These are phyloP conservation scores for Cruciata laevipes DNA, from an alignment of 257 asterid species.

Conservation along the genomic window DNA sequence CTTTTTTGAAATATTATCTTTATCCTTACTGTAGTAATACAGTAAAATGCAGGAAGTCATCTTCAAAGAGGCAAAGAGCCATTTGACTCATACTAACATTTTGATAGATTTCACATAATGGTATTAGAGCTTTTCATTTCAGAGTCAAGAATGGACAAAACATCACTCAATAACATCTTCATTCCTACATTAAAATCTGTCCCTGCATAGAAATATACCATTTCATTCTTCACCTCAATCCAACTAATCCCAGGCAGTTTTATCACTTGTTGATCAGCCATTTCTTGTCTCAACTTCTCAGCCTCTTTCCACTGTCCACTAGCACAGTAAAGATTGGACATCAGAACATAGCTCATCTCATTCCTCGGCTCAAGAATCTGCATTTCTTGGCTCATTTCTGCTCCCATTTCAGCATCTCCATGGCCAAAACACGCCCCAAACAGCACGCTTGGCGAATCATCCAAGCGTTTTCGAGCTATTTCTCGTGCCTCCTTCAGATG, in stretches of 20 bases:
- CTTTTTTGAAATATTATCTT: too few relatives aligned
- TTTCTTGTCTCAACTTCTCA: slow-evolving; percentile 41
- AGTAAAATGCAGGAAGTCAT: too few relatives aligned
- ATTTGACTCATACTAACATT: too few relatives aligned
- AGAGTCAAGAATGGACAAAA: slow-evolving; percentile 33
- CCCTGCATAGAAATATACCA: slow-evolving; percentile 49
- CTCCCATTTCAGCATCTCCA: slow-evolving; percentile 29
- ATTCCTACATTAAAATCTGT: slow-evolving; percentile 15
- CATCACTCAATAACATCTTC: slow-evolving; percentile 31
- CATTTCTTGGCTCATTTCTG: slow-evolving; percentile 37
- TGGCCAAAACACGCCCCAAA: slow-evolving; percentile 45
- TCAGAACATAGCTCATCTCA: slow-evolving; percentile 62
- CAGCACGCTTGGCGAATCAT: slow-evolving; percentile 24
- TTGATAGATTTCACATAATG: slow-evolving; percentile 12
- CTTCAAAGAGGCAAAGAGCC: too few relatives aligned
- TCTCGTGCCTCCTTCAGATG: slow-evolving; percentile 44
- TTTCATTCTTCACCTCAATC: slow-evolving; percentile 53
- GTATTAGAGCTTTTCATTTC: slow-evolving; percentile 42
- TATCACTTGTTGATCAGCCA: slow-evolving; percentile 46
- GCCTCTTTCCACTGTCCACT: slow-evolving; percentile 73
- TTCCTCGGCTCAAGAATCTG: slow-evolving; percentile 40
- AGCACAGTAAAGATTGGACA: slow-evolving; percentile 64
- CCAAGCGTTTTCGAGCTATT: slow-evolving; percentile 26
- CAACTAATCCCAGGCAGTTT: slow-evolving; percentile 64
- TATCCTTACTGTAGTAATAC: too few relatives aligned